These are phyloP conservation scores for Ganoderma sinense DNA, from an alignment of 1,284 basidiomycete genomes.

Conservation along the genomic window DNA sequence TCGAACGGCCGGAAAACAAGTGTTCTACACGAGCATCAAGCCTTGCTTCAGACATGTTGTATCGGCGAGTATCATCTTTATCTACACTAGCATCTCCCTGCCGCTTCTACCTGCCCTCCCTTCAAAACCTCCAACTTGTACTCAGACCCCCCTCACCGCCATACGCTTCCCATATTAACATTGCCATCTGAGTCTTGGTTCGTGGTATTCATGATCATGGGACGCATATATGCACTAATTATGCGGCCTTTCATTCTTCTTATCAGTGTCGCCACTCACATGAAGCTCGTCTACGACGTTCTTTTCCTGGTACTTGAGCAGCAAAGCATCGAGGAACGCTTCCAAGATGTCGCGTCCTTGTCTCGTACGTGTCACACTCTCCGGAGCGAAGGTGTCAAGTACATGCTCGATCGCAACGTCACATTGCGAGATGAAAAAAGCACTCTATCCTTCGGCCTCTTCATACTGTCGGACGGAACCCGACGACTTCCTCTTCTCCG, in stretches of 20 bases:
- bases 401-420: conserved; percentile 2
- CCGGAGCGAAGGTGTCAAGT: not conserved
- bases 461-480: conserved; percentile 8
- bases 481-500: conserved; percentile 15
- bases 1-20: not conserved
- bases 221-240: not conserved
- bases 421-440: not conserved
- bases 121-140: not conserved
- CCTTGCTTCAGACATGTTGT: conserved; percentile 5
- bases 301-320: conserved; percentile 1
- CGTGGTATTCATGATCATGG: not conserved
- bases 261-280: not conserved
- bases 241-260: not conserved
- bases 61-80: not conserved
- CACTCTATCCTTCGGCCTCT: conserved; percentile 9
- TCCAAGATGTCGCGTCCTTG: conserved; percentile 10
- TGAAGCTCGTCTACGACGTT: conserved; percentile 5
- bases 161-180: no score
- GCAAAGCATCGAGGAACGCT: not conserved
- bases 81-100: not conserved
- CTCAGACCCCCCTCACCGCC: not conserved
- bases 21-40: conserved; percentile 1
- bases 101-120: not conserved
- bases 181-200: not conserved
- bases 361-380: conserved; percentile 8